Percentiles rank a stretch among this genome's conserved stretches.
Evolutionary conservation across 805 yeast species (phyloP).

Genomic region (Wickerhamomyces subpelliculosus): DNA sequence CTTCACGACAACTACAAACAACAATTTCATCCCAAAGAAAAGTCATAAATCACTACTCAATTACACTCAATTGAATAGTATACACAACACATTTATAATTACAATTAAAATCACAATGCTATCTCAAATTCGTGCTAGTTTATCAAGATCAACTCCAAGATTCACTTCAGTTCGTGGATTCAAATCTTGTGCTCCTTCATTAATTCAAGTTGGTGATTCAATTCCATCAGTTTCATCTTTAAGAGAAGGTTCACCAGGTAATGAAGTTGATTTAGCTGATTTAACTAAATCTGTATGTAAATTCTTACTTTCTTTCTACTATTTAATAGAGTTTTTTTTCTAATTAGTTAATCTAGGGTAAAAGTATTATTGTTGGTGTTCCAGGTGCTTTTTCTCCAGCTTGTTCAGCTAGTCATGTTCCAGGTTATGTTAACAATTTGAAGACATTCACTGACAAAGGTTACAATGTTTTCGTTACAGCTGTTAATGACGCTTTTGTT

Average conservation of each 20-base stretch:
- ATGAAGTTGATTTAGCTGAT: slow-evolving; percentile 47
- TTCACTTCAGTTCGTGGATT: slow-evolving; percentile 17
- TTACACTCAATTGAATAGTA: neutral
- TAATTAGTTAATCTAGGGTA: too few relatives aligned
- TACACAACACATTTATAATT: neutral
- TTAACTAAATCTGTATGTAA: slow-evolving; percentile 22
- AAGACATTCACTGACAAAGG: slow-evolving; percentile 59
- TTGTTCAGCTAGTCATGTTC: slow-evolving; percentile 66
- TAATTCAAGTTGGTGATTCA: slow-evolving; percentile 48
- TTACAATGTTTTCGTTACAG: slow-evolving; percentile 56
- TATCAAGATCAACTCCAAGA: slow-evolving; percentile 4
- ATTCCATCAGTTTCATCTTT: slow-evolving; percentile 53
- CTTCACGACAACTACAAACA: neutral
- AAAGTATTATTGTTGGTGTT: slow-evolving; percentile 49
- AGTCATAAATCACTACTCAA: too few relatives aligned
- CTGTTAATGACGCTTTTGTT: slow-evolving; percentile 87
- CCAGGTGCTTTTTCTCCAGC: slow-evolving; percentile 83
- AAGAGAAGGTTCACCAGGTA: slow-evolving; percentile 59
- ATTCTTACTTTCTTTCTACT: too few relatives aligned
- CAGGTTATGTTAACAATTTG: slow-evolving; percentile 56
- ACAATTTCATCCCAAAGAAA: neutral
- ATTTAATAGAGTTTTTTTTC: too few relatives aligned
- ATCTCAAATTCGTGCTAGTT: neutral
- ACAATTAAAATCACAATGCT: too few relatives aligned
- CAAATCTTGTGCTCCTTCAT: slow-evolving; percentile 17